These are phyloP conservation scores for Clonostachys rosea DNA, from an alignment of 2,329 filamentous ascomycete genomes.

Conservation along the genomic window DNA sequence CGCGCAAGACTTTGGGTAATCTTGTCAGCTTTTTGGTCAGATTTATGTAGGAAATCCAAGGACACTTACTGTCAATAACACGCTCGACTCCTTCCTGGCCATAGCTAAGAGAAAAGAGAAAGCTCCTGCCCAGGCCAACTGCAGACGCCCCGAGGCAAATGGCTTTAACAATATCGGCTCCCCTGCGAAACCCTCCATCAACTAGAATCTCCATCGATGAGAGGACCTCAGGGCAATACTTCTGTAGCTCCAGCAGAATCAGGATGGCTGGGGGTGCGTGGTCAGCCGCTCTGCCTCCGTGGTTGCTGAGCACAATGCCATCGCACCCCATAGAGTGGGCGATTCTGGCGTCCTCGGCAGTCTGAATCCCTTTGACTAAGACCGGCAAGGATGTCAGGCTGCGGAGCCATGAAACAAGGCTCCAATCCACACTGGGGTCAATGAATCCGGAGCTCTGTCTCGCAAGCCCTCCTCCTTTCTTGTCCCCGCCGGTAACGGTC, in stretches of 20 bases:
- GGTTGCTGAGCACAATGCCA: constrained; percentile 53
- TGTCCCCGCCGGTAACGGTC: constrained; percentile 31
- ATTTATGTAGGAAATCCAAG: too few relatives aligned
- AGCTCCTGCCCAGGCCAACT: constrained; percentile 47
- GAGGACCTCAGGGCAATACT: constrained; percentile 40
- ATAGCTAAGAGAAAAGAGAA: constrained; percentile 46
- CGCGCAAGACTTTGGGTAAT: constrained; percentile 8
- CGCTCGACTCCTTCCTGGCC: constrained; percentile 51
- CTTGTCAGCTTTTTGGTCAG: not conserved
- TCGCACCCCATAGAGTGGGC: constrained; percentile 44
- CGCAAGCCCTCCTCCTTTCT: constrained; percentile 46
- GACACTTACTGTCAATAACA: constrained; percentile 44
- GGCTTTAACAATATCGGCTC: constrained; percentile 49
- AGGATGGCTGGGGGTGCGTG: constrained; percentile 42
- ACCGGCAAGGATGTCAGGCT: constrained; percentile 39
- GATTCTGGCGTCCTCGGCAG: constrained; percentile 45
- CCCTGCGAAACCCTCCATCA: constrained; percentile 47
- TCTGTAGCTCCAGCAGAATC: constrained; percentile 46
- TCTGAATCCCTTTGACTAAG: constrained; percentile 54
- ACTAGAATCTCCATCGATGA: constrained; percentile 44
- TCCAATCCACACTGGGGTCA: constrained; percentile 47
- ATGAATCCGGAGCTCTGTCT: constrained; percentile 46
- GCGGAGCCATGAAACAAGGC: constrained; percentile 46
- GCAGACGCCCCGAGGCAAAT: constrained; percentile 47
- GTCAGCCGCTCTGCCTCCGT: constrained; percentile 52